Conservation (phyloP, 371 early-diverging fungal genomes). For the Funneliformis caledonium region DNA sequence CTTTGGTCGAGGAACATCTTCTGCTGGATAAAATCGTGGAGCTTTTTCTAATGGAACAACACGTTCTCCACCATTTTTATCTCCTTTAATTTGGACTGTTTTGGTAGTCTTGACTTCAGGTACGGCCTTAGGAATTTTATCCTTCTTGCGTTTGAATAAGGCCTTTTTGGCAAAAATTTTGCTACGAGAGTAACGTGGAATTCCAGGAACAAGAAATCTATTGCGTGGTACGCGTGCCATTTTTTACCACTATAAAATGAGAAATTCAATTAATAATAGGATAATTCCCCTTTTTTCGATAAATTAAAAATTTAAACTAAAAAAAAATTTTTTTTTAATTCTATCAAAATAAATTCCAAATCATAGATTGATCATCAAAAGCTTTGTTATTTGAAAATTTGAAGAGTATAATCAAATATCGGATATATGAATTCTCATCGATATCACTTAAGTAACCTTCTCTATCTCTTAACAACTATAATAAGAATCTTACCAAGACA, state of each 20-base stretch:
- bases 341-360: not conserved
- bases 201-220: conserved; percentile 81
- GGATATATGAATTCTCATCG: not conserved
- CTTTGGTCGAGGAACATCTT: conserved; percentile 82
- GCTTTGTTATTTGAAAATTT: too few species aligned
- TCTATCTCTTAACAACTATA: too few species aligned
- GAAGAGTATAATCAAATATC: too few species aligned
- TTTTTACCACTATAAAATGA: not conserved
- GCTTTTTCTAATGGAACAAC: conserved; percentile 75
- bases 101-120: conserved; percentile 65
- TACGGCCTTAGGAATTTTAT: conserved; percentile 56
- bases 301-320: too few species aligned
- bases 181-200: conserved; percentile 83
- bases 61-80: conserved; percentile 85
- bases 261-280: too few species aligned
- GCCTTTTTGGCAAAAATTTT: conserved; percentile 82
- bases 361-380: too few species aligned
- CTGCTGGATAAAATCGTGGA: conserved; percentile 86
- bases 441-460: not conserved
- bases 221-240: conserved; percentile 58
- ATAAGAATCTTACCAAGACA: conserved; percentile 2
- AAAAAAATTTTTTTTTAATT: too few species aligned
- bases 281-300: too few species aligned
- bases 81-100: conserved; percentile 77
- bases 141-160: conserved; percentile 81